Percentiles rank a stretch among this genome's conserved stretches.
These are phyloP conservation scores for Cymbopogon flexuosus DNA, from an alignment of 202 grass and related monocot species.

Conservation along the genomic window DNA sequence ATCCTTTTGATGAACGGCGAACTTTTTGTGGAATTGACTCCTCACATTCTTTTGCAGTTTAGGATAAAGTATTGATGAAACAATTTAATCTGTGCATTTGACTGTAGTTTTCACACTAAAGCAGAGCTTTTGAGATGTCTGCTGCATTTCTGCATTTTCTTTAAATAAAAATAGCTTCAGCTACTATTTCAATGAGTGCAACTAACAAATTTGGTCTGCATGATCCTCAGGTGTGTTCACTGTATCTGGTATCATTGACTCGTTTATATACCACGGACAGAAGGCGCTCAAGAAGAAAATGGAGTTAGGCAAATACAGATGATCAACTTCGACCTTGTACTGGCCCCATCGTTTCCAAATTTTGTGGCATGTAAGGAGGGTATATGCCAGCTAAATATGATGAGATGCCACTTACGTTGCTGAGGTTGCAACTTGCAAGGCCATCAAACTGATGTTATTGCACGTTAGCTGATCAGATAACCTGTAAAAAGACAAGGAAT, in stretches of 20 bases:
- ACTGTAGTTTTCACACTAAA: neutral
- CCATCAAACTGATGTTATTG: conserved; percentile 12
- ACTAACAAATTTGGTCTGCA: neutral
- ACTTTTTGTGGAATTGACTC: neutral
- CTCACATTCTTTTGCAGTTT: neutral
- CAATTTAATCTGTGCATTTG: neutral
- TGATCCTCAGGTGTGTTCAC: conserved; percentile 76
- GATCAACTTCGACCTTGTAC: conserved; percentile 33
- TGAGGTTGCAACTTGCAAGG: conserved; percentile 14
- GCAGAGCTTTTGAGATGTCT: neutral
- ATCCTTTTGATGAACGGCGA: neutral
- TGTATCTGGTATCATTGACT: conserved; percentile 86
- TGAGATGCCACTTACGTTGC: conserved; percentile 15
- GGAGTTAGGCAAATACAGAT: conserved; percentile 91
- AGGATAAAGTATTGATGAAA: neutral
- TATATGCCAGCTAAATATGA: conserved; percentile 32
- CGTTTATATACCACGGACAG: conserved; percentile 95
- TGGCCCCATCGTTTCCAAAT: conserved; percentile 34
- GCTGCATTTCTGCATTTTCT: neutral
- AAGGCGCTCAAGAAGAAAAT: conserved; percentile 95
- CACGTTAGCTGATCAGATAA: conserved; percentile 19
- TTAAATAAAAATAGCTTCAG: neutral
- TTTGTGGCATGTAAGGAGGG: conserved; percentile 33
- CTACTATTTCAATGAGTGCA: neutral
- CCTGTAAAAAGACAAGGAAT: conserved; percentile 40